phyloP scores from a whole-genome alignment of 1,284 basidiomycete genomes.

The Moesziomyces globuligerus region DNA sequence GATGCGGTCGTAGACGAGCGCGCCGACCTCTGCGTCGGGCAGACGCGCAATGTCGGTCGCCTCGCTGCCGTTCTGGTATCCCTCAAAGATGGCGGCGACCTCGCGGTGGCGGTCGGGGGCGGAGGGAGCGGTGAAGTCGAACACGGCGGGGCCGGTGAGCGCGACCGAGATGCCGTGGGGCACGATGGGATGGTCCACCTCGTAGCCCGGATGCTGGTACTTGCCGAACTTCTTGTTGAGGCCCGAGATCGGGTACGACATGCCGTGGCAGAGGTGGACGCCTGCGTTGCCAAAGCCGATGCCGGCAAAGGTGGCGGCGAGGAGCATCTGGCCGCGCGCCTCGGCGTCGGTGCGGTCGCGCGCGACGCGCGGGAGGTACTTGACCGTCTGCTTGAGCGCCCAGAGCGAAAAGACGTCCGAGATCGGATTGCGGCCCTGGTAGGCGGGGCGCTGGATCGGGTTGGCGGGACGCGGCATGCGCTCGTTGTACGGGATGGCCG shows the following conservation, averaged over 20 bases:
- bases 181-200: slow-evolving; percentile 83
- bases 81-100: slow-evolving; percentile 83
- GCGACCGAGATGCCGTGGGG: slow-evolving; percentile 73
- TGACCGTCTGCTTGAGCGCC: slow-evolving; percentile 89
- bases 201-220: slow-evolving; percentile 74
- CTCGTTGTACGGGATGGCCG: slow-evolving; percentile 75
- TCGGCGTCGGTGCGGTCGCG: slow-evolving; percentile 80
- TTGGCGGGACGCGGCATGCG: slow-evolving; percentile 87
- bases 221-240: slow-evolving; percentile 81
- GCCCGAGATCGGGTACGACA: slow-evolving; percentile 70
- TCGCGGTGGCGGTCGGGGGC: slow-evolving; percentile 91
- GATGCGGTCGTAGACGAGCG: slow-evolving; percentile 85
- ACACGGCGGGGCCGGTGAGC: slow-evolving; percentile 46
- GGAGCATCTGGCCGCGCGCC: slow-evolving; percentile 91
- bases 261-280: slow-evolving; percentile 70
- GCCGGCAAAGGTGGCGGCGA: slow-evolving; percentile 73
- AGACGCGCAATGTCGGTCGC: slow-evolving; percentile 71
- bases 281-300: slow-evolving; percentile 95
- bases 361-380: slow-evolving; percentile 87
- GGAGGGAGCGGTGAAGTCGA: slow-evolving; percentile 66
- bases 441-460: slow-evolving; percentile 86
- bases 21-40: slow-evolving; percentile 83
- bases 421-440: slow-evolving; percentile 95
- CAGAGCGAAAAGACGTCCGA: slow-evolving; percentile 93
- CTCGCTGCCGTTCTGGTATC: slow-evolving; percentile 54